Evolutionary conservation across 352 stramenopile genomes (phyloP), one percentile per base, ranked within the genome.

Genomic region (Pythium rishiriense): DNA sequence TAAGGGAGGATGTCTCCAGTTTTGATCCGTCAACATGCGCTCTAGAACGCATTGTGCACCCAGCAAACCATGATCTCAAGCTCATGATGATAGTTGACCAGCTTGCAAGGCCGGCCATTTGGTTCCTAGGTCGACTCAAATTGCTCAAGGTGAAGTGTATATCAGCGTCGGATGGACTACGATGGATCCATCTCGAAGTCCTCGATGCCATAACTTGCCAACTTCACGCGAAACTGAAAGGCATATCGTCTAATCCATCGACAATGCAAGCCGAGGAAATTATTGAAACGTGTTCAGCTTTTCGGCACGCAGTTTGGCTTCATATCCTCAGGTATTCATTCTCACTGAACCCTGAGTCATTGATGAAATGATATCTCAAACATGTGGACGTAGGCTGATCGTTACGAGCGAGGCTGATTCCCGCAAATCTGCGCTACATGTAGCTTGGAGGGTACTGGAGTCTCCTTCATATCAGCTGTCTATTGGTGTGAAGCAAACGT

Each of bases 251-350:
- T 17, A 87, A 89, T 24, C 71, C 80, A 19, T 81, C 76, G 8
- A 72, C 52, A 11, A 59, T 70, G 12, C 68, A 76, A 45, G 72
- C 75, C 10, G 64, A 77, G 17, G 70, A 76, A n/a, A 81, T 89
- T 49, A 57, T 79, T 22, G 78, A 90, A 29, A 70, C 50, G 10
- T 93, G 83, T 48, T 37, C 57, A 9, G 87, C 70, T 50, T 85
- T 90, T 64, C 81, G 81, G 21, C 76, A 90, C 68, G 71, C 69
- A 29, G 43, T 67, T 19, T 93, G 80, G 79, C 62, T 93, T 12
- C 83, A 93, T 54, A 76, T 71, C 3, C 57, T 93, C 28, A 76
- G 76, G 83, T 93, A 78, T 26, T 62, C 37, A 12, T 4, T 3
- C 24, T 2, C 26, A 24, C 12, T n/a, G 19, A 3, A 47, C 25